These are phyloP conservation scores for Debaryomyces prosopidis DNA, from an alignment of 805 yeast genomes.

Conservation along the genomic window DNA sequence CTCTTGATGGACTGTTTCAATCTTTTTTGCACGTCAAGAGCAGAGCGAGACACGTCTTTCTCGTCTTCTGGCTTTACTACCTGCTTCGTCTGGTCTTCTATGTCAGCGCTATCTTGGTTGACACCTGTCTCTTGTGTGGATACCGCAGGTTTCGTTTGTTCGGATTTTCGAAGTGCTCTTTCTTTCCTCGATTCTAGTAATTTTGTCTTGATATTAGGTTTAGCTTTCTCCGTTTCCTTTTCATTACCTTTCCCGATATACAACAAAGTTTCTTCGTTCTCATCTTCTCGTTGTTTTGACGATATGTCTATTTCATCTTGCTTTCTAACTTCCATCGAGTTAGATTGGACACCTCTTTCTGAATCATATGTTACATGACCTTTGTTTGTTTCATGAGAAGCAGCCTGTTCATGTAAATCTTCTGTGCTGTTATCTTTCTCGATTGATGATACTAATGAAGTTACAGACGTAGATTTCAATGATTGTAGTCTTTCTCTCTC, in stretches of 20 bases:
- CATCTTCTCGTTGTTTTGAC: neutral
- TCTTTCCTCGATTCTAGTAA: neutral
- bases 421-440: neutral
- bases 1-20: slow-evolving; percentile 42
- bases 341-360: neutral
- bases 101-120: neutral
- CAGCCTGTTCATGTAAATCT: neutral
- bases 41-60: neutral
- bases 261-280: neutral
- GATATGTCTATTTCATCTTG: neutral
- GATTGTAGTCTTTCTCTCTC: slow-evolving; percentile 3
- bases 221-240: neutral
- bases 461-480: neutral
- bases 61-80: neutral
- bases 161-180: neutral
- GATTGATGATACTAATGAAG: neutral
- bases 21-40: slow-evolving; percentile 42
- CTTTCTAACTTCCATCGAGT: neutral
- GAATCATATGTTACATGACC: neutral
- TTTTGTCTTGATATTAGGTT: neutral
- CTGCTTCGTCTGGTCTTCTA: neutral
- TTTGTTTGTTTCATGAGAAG: neutral
- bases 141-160: neutral
- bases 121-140: neutral
- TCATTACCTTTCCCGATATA: neutral